phyloP scores from a whole-genome alignment of 2,329 filamentous ascomycete genomes.

The Phialophora expanda region DNA sequence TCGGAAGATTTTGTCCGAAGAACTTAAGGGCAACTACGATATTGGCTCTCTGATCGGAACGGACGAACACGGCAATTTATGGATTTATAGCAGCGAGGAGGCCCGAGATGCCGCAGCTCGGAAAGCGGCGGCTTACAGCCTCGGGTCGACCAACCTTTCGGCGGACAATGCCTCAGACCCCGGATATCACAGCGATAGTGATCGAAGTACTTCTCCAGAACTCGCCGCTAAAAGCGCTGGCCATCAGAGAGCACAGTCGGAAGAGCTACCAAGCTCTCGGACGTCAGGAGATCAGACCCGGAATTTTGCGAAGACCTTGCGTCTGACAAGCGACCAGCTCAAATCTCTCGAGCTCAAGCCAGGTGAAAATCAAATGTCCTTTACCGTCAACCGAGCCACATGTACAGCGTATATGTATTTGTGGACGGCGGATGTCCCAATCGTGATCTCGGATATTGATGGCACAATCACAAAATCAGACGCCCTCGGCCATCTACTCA shows the following conservation, averaged over 20 bases:
- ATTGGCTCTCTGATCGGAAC: conserved; percentile 94
- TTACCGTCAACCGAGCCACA: conserved; percentile 93
- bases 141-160: conserved; percentile 58
- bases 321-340: conserved; percentile 92
- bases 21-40: conserved; percentile 92
- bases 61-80: conserved; percentile 95
- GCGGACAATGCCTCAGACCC: conserved; percentile 89
- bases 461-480: conserved; percentile 99
- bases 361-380: conserved; percentile 92
- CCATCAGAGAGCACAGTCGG: conserved; percentile 65
- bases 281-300: conserved; percentile 70
- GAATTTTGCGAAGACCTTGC: conserved; percentile 95
- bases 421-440: conserved; percentile 88
- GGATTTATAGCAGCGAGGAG: conserved; percentile 98
- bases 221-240: conserved; percentile 63
- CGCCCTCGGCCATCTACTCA: conserved; percentile 89
- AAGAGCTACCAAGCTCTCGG: conserved; percentile 60
- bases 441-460: conserved; percentile 98
- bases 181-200: conserved; percentile 90
- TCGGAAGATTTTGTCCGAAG: conserved; percentile 87
- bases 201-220: conserved; percentile 61
- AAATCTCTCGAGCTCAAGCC: conserved; percentile 80
- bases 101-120: conserved; percentile 87
- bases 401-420: conserved; percentile 92
- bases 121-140: conserved; percentile 58